phyloP scores from a whole-genome alignment of 2,329 filamentous ascomycete species.

The Metarhizium humberi region DNA sequence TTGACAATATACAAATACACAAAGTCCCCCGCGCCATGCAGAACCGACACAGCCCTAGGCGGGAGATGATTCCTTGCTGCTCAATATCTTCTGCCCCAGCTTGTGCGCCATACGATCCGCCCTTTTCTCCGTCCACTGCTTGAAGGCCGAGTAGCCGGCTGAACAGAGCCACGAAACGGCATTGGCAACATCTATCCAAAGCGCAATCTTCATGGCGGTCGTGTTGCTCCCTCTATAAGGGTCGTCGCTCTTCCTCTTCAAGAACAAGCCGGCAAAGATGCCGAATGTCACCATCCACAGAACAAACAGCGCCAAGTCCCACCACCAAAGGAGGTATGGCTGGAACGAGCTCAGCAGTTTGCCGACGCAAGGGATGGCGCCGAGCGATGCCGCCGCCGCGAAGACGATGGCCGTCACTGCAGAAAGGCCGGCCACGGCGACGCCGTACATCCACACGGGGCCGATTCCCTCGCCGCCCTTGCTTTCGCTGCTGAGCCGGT shows the following conservation, averaged over 20 bases:
- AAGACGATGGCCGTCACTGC: slow-evolving; percentile 40
- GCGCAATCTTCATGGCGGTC: slow-evolving; percentile 55
- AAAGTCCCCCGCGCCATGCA: too few species aligned
- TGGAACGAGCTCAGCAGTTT: neutral
- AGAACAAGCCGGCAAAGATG: slow-evolving; percentile 63
- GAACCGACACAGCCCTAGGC: too few species aligned
- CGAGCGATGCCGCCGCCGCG: slow-evolving; percentile 26
- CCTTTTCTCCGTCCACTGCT: neutral
- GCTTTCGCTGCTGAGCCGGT: slow-evolving; percentile 42
- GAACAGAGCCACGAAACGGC: neutral
- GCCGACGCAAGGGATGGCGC: slow-evolving; percentile 25
- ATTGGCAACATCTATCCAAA: slow-evolving; percentile 55
- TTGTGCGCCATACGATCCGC: neutral
- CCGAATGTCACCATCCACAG: slow-evolving; percentile 15
- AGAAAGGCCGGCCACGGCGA: slow-evolving; percentile 45
- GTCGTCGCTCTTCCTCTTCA: slow-evolving; percentile 45
- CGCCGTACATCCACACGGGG: slow-evolving; percentile 56
- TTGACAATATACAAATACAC: too few species aligned
- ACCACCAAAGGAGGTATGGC: neutral
- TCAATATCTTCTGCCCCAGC: neutral
- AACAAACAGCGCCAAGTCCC: neutral
- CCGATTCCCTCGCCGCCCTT: slow-evolving; percentile 29
- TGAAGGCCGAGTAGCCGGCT: neutral
- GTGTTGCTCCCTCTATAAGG: slow-evolving; percentile 34
- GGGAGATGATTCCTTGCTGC: too few species aligned